phyloP scores from a whole-genome alignment of 202 grass and related monocot species.

The Setaria italica region DNA sequence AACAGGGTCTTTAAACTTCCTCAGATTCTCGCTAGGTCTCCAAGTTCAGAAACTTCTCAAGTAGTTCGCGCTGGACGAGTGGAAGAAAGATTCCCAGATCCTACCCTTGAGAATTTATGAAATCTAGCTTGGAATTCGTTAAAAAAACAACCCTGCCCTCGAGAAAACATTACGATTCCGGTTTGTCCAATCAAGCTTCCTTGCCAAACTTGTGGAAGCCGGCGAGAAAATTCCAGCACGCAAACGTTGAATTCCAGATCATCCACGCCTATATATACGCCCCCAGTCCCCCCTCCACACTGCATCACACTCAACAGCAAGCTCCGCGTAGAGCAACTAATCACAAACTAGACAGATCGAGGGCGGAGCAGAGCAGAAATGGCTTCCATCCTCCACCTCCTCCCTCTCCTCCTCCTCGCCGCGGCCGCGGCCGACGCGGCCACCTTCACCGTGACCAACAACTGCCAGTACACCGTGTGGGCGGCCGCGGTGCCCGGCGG shows the following conservation, averaged over 20 bases:
- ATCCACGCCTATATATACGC: constrained; percentile 11
- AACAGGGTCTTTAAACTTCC: no score
- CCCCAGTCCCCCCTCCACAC: neutral
- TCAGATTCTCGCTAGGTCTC: no score
- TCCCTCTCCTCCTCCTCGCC: constrained; percentile 32
- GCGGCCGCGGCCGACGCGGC: constrained; percentile 29
- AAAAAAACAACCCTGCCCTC: no score
- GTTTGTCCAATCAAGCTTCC: neutral
- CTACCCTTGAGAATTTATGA: no score
- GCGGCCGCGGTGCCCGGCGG: constrained; percentile 48
- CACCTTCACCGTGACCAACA: constrained; percentile 61
- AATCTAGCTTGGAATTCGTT: no score
- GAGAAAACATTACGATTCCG: no score
- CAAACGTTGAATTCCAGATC: neutral
- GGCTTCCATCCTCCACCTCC: neutral
- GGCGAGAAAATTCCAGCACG: neutral
- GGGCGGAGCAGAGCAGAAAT: no score
- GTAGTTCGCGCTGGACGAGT: no score
- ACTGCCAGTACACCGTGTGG: constrained; percentile 58
- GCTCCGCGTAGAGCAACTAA: no score
- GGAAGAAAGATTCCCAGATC: no score
- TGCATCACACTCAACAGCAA: neutral
- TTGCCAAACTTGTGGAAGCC: constrained; percentile 26
- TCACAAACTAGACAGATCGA: neutral
- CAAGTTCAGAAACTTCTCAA: no score